phyloP scores from a whole-genome alignment of 345 rosid genomes.

The Eucalyptus fibrosa region DNA sequence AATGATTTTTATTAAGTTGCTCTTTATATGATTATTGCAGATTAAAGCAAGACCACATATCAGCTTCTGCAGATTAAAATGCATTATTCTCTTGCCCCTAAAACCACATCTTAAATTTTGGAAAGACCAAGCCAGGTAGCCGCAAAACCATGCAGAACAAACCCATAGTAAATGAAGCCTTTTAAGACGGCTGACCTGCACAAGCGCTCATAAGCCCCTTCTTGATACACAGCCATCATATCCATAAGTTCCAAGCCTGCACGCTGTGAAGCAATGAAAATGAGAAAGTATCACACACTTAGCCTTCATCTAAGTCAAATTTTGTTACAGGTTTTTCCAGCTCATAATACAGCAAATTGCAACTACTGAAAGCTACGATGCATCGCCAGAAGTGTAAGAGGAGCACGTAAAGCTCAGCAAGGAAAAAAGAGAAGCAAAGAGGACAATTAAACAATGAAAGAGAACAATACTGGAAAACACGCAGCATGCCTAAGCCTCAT shows the following conservation, averaged over 20 bases:
- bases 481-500: background rate
- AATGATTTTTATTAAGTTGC: background rate
- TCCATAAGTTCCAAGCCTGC: conserved; percentile 99
- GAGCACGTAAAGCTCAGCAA: background rate
- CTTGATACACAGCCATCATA: conserved; percentile 98
- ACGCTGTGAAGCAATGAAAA: conserved; percentile 41
- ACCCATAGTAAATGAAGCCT: background rate
- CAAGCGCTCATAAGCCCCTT: conserved; percentile 97
- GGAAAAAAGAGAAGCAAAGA: background rate
- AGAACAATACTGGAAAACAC: background rate
- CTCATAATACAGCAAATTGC: background rate
- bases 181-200: conserved; percentile 53
- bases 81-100: background rate
- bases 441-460: background rate
- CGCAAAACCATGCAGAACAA: background rate
- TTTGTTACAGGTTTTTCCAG: background rate
- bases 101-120: background rate
- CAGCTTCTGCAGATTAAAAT: background rate
- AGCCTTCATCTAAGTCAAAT: background rate
- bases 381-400: background rate
- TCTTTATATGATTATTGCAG: background rate
- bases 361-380: background rate
- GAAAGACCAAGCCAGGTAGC: background rate
- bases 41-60: background rate
- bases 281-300: background rate